Percentiles rank a stretch among this genome's conserved stretches.
These are phyloP conservation scores for Zygosaccharomyces pseudobailii DNA, from an alignment of 1,139 yeast species.

Conservation along the genomic window DNA sequence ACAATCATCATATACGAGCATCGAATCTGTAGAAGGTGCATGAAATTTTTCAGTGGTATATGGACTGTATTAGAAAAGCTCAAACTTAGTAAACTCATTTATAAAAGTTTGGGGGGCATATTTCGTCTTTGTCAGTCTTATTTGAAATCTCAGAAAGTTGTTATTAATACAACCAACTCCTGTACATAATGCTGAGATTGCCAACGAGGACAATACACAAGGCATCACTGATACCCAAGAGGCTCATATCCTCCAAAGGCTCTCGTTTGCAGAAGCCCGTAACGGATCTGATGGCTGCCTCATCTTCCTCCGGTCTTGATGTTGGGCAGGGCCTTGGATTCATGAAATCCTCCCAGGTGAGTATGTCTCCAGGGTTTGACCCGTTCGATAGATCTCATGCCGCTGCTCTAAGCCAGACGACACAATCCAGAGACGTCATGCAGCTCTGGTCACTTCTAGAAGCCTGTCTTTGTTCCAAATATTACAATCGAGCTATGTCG, in stretches of 20 bases:
- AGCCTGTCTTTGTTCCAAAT: conserved; percentile 67
- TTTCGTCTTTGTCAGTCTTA: neutral
- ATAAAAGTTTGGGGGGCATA: neutral
- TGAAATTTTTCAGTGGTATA: neutral
- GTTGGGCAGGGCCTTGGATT: conserved; percentile 14
- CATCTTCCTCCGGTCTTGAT: conserved; percentile 4
- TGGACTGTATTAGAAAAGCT: neutral
- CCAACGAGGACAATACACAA: conserved; percentile 9
- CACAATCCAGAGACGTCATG: conserved; percentile 52
- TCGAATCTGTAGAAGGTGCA: neutral
- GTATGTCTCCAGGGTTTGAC: conserved; percentile 21
- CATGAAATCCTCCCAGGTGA: conserved; percentile 19
- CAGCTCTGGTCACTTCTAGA: conserved; percentile 76
- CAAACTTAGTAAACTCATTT: neutral
- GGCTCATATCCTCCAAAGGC: conserved; percentile 15
- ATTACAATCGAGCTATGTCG: conserved; percentile 66
- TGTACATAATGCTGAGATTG: conserved; percentile 11
- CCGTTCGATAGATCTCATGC: conserved; percentile 28
- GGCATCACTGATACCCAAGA: conserved; percentile 10
- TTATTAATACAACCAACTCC: neutral
- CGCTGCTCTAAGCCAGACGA: conserved; percentile 32
- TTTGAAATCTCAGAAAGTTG: neutral
- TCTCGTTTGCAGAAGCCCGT: conserved; percentile 15
- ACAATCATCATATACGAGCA: neutral
- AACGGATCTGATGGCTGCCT: conserved; percentile 6